phyloP scores from a whole-genome alignment of 2,329 filamentous ascomycete genomes.

The Graphilbum fragrans region DNA sequence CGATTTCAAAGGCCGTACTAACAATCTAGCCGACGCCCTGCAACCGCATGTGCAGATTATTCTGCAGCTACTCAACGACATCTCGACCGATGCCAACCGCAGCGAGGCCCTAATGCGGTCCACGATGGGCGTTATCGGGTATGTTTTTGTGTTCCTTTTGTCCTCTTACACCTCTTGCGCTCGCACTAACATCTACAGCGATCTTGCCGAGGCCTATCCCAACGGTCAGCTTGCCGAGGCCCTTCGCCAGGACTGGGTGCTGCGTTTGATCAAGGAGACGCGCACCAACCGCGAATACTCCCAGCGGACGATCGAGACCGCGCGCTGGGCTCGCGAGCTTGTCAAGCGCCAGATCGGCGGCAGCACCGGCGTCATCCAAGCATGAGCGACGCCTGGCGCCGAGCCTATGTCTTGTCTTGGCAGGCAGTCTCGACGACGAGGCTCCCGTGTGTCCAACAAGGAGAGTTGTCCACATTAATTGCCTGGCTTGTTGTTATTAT shows the following conservation, averaged over 20 bases:
- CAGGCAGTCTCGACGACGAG: no score
- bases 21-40: conserved; percentile 49
- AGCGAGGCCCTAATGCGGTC: conserved; percentile 86
- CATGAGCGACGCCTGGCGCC: conserved; percentile 21
- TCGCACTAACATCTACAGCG: conserved; percentile 38
- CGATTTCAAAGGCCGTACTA: conserved; percentile 12
- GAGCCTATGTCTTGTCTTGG: no score
- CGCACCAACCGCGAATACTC: conserved; percentile 81
- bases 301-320: conserved; percentile 78
- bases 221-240: conserved; percentile 72
- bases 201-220: conserved; percentile 88
- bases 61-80: conserved; percentile 72
- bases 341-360: conserved; percentile 78
- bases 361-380: conserved; percentile 35
- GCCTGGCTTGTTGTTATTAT: no score
- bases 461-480: no score
- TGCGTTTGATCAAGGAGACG: conserved; percentile 80
- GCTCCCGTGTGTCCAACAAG: no score
- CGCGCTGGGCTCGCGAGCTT: conserved; percentile 93
- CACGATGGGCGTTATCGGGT: conserved; percentile 97
- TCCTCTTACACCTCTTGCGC: background rate
- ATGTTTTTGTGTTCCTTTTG: conserved; percentile 22
- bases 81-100: conserved; percentile 73
- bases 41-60: conserved; percentile 73
- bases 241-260: conserved; percentile 89